phyloP scores from a whole-genome alignment of 1,139 yeast genomes.

The Magnusiomyces sp. region DNA sequence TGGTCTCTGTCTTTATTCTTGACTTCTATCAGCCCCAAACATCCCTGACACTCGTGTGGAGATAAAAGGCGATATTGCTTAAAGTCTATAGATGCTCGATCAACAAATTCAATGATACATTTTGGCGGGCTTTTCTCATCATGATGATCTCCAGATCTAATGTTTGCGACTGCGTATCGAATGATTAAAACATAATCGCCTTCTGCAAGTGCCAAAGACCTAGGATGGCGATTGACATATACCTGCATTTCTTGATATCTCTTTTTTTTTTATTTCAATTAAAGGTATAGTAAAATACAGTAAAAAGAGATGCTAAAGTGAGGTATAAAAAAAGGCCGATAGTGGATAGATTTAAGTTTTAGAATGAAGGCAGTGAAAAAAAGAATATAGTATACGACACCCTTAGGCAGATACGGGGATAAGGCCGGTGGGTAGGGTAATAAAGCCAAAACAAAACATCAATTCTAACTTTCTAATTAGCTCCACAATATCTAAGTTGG shows the following conservation, averaged over 20 bases:
- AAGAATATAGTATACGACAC: too few relatives aligned
- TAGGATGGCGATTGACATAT: slow-evolving; percentile 28
- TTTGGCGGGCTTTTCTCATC: slow-evolving; percentile 15
- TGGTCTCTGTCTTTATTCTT: slow-evolving; percentile 28
- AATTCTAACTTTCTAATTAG: neutral
- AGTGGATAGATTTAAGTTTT: neutral
- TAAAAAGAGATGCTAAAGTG: neutral
- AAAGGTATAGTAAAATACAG: neutral
- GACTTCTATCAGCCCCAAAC: slow-evolving; percentile 72
- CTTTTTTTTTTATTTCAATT: neutral
- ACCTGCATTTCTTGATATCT: slow-evolving; percentile 25
- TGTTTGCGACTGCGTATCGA: slow-evolving; percentile 23
- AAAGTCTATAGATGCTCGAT: slow-evolving; percentile 25
- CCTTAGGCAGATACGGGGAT: too few relatives aligned
- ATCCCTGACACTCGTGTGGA: slow-evolving; percentile 60
- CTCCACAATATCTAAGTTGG: too few relatives aligned
- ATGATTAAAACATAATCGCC: slow-evolving; percentile 29
- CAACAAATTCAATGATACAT: slow-evolving; percentile 36
- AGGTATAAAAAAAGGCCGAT: neutral
- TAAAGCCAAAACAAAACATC: neutral
- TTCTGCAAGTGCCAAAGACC: slow-evolving; percentile 32
- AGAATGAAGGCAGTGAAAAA: too few relatives aligned
- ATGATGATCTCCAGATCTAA: slow-evolving; percentile 8
- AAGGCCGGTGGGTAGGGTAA: neutral
- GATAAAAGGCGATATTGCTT: slow-evolving; percentile 35